Evolutionary conservation across 371 early-diverging fungal species (phyloP), one percentile per base, ranked within the genome.

Genomic region (Circinella umbellata): DNA sequence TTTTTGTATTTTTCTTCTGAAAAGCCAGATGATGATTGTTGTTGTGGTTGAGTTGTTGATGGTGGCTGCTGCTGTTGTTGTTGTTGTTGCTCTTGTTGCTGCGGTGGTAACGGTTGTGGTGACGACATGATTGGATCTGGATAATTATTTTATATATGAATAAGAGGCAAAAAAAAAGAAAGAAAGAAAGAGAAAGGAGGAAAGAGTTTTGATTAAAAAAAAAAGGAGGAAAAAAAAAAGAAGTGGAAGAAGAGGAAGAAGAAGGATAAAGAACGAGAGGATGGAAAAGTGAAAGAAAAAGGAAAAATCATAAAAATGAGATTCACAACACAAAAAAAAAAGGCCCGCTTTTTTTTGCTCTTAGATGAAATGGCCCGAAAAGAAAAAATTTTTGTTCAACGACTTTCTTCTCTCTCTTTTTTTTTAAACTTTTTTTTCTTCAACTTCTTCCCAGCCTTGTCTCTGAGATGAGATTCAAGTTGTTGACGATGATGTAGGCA

Each of bases 1-100:
- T 80, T 71, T 17, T 78, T 80, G 61, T 86, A 87, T 62, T 86
- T 84, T 39, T 86, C 83, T 27, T 88, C 85, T n/a, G 76, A 71
- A 66, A 63, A 65, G 17, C 62, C 60, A 15, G 36, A 49, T 15
- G 65, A 20, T 49, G 37, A 18, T 64, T 37, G 68, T 27, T 48
- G 59, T 36, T 17, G 67, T 17, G 42, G 42, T 42, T 42, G 65
- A 9, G 66, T 42, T 42, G 42, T 42, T 42, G 42, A 9, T 42
- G 42, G 11, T 42, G 42, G 42, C 42, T 42, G 42, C 11, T 37
- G 68, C 46, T 48, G 59, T 36, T 17, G 67, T 17, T 46, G 71
- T 11, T 48, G 66, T 20, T 39, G 54, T 15, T 39, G 54, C 8
- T 46, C 54, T 47, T 47, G 11, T 47, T 47, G 9, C 47, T 47